These are phyloP conservation scores for Pleurotus salmoneostramineus DNA, from an alignment of 768 basidiomycete species.

Conservation along the genomic window DNA sequence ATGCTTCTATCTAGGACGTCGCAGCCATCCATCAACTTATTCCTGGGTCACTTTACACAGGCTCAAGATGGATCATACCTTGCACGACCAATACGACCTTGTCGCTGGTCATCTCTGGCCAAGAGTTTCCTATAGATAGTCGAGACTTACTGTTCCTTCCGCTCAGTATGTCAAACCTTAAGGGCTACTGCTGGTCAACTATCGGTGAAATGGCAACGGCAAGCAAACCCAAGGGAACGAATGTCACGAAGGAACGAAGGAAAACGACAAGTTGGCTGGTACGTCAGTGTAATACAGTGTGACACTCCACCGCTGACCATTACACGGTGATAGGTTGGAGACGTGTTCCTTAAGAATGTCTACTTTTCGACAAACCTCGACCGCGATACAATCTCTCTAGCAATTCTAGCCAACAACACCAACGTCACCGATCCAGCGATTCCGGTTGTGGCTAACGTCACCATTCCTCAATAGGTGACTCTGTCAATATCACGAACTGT, in stretches of 20 bases:
- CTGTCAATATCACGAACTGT: too few relatives aligned
- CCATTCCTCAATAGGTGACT: too few relatives aligned
- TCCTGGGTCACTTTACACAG: conserved; percentile 48
- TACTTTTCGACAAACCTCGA: conserved; percentile 9
- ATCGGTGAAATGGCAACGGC: background rate
- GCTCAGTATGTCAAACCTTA: background rate
- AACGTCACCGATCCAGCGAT: background rate
- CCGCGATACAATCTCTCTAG: conserved; percentile 4
- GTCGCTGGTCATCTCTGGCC: conserved; percentile 54
- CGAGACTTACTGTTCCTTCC: conserved; percentile 55
- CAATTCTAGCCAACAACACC: background rate
- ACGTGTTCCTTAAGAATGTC: conserved; percentile 8
- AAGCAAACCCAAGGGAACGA: conserved; percentile 3
- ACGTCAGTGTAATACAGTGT: background rate
- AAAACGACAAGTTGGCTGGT: conserved; percentile 3
- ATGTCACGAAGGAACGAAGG: background rate
- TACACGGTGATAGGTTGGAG: background rate
- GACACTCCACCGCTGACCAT: background rate
- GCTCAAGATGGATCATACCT: conserved; percentile 59
- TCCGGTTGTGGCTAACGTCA: background rate
- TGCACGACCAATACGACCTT: conserved; percentile 56
- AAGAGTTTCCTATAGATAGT: conserved; percentile 53
- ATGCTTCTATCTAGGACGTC: conserved; percentile 35
- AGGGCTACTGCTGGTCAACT: conserved; percentile 5
- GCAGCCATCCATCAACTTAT: conserved; percentile 50